phyloP scores from a whole-genome alignment of 768 basidiomycete genomes.

The Rubroboletus satanas region DNA sequence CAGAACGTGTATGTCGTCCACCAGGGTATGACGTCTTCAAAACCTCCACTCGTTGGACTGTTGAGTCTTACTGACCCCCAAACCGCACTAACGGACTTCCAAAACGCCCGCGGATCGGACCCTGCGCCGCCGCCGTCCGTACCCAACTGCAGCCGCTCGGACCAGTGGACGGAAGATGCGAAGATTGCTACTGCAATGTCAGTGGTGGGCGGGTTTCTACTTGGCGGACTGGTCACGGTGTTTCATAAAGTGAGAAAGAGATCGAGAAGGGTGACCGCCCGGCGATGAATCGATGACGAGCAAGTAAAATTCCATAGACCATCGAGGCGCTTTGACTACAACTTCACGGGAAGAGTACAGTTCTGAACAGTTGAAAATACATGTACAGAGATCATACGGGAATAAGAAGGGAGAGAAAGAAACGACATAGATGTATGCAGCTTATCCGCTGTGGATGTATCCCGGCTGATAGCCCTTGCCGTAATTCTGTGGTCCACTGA shows the following conservation, averaged over 20 bases:
- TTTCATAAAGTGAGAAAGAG: slow-evolving; percentile 8
- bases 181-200: slow-evolving; percentile 23
- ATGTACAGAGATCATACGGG: background rate
- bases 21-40: slow-evolving; percentile 37
- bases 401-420: background rate
- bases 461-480: slow-evolving; percentile 29
- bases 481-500: slow-evolving; percentile 5
- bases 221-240: slow-evolving; percentile 31
- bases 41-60: slow-evolving; percentile 45
- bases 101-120: slow-evolving; percentile 41
- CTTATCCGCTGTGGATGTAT: slow-evolving; percentile 21
- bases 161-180: slow-evolving; percentile 16
- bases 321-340: background rate
- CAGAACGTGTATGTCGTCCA: slow-evolving; percentile 56
- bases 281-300: slow-evolving; percentile 1
- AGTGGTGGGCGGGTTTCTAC: slow-evolving; percentile 34
- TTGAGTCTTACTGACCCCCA: slow-evolving; percentile 40
- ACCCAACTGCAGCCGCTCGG: background rate
- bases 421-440: background rate
- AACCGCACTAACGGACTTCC: slow-evolving; percentile 38
- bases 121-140: slow-evolving; percentile 24
- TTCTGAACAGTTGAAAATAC: background rate
- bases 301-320: background rate
- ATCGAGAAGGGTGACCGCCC: background rate
- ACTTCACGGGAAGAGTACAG: background rate